A percentile compares a stretch with the other conserved stretches of the same genome.
Evolutionary conservation across 371 early-diverging fungal genomes (phyloP).

Genomic region (Smittium mucronatum): DNA sequence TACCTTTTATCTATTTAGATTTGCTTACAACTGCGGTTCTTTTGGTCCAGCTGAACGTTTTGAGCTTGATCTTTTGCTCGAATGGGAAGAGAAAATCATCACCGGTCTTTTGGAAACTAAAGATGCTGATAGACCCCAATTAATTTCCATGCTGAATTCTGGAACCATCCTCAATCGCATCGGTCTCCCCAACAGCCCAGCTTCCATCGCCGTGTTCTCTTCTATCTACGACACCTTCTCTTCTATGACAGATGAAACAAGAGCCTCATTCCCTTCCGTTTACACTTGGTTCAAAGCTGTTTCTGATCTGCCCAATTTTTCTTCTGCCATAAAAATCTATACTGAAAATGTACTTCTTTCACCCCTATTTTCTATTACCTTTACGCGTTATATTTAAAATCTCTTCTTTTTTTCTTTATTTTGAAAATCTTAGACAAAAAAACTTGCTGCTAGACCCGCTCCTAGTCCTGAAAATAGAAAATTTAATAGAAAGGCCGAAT

Average conservation of each 20-base stretch:
- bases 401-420: neutral
- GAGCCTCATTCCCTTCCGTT: neutral
- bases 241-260: neutral
- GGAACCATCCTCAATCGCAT: neutral
- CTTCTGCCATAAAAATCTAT: neutral
- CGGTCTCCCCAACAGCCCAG: neutral
- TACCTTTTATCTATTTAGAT: constrained; percentile 27
- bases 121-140: constrained; percentile 15
- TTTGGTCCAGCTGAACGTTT: constrained; percentile 17
- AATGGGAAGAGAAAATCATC: constrained; percentile 32
- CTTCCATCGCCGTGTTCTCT: neutral
- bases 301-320: neutral
- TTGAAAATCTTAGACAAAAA: neutral
- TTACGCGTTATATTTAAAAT: neutral
- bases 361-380: no score
- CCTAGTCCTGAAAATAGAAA: constrained; percentile 27
- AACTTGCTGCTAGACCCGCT: constrained; percentile 22
- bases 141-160: neutral
- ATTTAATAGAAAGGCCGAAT: constrained; percentile 15
- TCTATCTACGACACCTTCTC: constrained; percentile 1
- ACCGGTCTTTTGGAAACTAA: constrained; percentile 9
- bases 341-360: neutral
- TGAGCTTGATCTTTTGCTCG: constrained; percentile 22
- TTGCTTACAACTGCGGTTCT: constrained; percentile 17
- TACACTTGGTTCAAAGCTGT: neutral